Conservation (phyloP, 306 rosid genomes). For the Sphenostylis stenocarpa region DNA sequence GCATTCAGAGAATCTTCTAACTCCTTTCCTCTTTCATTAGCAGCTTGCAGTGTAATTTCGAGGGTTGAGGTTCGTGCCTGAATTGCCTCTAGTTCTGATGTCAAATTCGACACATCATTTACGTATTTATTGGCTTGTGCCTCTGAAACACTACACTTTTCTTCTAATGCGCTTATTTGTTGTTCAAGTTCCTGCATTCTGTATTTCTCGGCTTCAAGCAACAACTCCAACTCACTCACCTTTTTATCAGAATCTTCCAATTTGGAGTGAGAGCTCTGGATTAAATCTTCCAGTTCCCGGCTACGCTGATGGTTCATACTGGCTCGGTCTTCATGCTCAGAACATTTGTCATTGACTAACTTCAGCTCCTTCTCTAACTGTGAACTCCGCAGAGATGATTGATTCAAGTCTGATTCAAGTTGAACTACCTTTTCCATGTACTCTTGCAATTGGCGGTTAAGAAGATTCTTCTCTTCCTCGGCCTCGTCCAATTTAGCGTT, state of each 20-base stretch:
- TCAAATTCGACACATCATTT: constrained; percentile 53
- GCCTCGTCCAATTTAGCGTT: constrained; percentile 47
- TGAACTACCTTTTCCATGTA: constrained; percentile 56
- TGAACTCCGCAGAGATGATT: constrained; percentile 48
- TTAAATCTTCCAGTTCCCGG: constrained; percentile 86
- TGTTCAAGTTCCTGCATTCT: constrained; percentile 95
- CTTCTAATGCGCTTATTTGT: constrained; percentile 64
- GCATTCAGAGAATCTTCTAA: constrained; percentile 53
- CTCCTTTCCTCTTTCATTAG: constrained; percentile 64
- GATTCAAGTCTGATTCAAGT: constrained; percentile 66
- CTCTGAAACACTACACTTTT: constrained; percentile 57
- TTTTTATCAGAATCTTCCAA: constrained; percentile 63
- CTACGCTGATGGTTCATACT: constrained; percentile 65
- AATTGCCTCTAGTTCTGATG: constrained; percentile 75
- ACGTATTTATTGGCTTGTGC: constrained; percentile 53
- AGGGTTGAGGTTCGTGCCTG: constrained; percentile 63
- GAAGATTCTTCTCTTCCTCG: constrained; percentile 62
- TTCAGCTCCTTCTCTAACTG: constrained; percentile 79
- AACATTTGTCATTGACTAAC: constrained; percentile 50
- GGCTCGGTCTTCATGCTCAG: constrained; percentile 82
- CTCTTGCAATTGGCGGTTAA: constrained; percentile 55
- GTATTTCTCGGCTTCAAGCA: constrained; percentile 83
- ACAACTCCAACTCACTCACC: constrained; percentile 76
- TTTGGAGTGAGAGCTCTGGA: constrained; percentile 73
- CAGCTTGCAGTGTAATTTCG: constrained; percentile 54